Percentiles rank a stretch among this genome's conserved stretches.
Conservation (phyloP, 2,329 filamentous ascomycete species). For the Mollisiaceae sp. region DNA sequence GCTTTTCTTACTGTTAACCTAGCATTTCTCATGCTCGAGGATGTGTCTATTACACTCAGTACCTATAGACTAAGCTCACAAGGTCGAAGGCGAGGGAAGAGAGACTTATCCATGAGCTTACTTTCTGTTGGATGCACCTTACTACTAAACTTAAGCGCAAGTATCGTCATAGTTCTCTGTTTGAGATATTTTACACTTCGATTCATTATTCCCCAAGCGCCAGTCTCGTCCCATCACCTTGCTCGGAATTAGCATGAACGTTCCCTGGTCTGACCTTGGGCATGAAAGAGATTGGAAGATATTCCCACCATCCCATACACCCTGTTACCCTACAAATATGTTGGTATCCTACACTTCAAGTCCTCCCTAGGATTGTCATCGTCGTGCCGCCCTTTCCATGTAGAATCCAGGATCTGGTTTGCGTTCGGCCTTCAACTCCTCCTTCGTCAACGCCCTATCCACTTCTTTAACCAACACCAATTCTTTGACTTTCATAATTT, state of each 20-base stretch:
- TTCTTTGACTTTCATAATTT: slow-evolving; percentile 79
- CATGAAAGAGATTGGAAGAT: not conserved
- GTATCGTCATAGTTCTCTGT: not conserved
- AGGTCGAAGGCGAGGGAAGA: too few relatives aligned
- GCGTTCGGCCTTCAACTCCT: slow-evolving; percentile 64
- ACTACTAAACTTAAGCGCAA: not conserved
- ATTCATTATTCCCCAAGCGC: not conserved
- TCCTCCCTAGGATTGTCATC: slow-evolving; percentile 25
- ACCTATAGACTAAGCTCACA: too few relatives aligned
- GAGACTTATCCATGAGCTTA: not conserved
- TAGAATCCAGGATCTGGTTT: slow-evolving; percentile 73
- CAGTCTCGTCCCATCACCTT: not conserved
- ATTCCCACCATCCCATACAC: not conserved
- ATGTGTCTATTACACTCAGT: too few relatives aligned
- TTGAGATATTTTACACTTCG: not conserved
- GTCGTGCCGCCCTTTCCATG: slow-evolving; percentile 56
- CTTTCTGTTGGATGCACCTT: not conserved
- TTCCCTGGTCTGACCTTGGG: not conserved
- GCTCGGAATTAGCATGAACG: not conserved
- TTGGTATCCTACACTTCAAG: not conserved
- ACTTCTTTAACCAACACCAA: slow-evolving; percentile 72
- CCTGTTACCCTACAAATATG: not conserved
- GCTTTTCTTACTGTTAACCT: too few relatives aligned
- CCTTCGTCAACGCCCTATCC: slow-evolving; percentile 60
- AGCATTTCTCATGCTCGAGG: too few relatives aligned